Percentiles rank a stretch among this genome's conserved stretches.
Evolutionary conservation across 306 rosid genomes (phyloP).

Genomic region (Cicer bijugum): DNA sequence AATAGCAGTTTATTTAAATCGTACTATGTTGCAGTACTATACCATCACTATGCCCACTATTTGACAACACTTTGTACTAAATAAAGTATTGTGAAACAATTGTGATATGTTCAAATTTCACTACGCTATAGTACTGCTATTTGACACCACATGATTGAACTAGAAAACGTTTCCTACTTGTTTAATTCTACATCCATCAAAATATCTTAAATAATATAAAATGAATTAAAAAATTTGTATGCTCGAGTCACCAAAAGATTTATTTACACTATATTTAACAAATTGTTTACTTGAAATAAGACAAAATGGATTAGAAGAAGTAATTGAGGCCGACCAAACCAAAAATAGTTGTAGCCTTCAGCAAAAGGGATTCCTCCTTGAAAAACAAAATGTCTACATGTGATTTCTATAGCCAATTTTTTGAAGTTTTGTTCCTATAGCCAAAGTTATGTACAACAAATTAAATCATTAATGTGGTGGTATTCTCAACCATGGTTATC

Average conservation of each 20-base stretch:
- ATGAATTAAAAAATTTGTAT: neutral
- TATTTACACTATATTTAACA: neutral
- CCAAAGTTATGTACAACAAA: conserved; percentile 73
- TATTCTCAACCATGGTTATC: conserved; percentile 19
- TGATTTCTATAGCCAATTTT: too few relatives aligned
- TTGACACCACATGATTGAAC: neutral
- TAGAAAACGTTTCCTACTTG: neutral
- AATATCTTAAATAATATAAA: conserved; percentile 1
- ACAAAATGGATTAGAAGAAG: conserved; percentile 96
- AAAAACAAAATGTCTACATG: too few relatives aligned
- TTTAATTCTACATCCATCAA: conserved; percentile 20
- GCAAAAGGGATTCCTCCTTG: conserved; percentile 92
- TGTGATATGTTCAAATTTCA: too few relatives aligned
- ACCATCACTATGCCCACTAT: too few relatives aligned
- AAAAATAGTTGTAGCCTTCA: conserved; percentile 81
- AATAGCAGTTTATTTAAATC: too few relatives aligned
- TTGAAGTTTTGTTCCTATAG: conserved; percentile 89
- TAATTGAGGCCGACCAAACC: conserved; percentile 87
- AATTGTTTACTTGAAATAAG: conserved; percentile 78
- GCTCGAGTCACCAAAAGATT: neutral
- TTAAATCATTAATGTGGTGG: conserved; percentile 15
- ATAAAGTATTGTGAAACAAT: too few relatives aligned
- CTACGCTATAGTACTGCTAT: too few relatives aligned
- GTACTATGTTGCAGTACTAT: too few relatives aligned
- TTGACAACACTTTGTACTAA: too few relatives aligned